Percentiles rank a stretch among this genome's conserved stretches.
These are phyloP conservation scores for Eimeria sp. DNA, from an alignment of 169 alveolate genomes.

Conservation along the genomic window DNA sequence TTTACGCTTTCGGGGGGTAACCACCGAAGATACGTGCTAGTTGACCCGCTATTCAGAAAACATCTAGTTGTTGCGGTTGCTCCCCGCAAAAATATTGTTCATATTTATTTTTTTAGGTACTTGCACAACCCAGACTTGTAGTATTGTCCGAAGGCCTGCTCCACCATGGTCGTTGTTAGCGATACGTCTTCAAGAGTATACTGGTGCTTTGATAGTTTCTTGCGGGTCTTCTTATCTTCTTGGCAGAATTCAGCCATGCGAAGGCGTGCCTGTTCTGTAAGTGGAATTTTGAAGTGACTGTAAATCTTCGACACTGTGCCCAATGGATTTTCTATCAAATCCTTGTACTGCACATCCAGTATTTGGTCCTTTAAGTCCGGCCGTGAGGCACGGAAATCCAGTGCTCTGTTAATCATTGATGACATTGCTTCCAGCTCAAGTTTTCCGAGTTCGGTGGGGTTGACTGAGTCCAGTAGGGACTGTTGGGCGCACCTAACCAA, in stretches of 20 bases:
- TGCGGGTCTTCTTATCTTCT: slow-evolving; percentile 80
- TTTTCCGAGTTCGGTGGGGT: slow-evolving; percentile 82
- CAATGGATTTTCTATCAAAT: slow-evolving; percentile 81
- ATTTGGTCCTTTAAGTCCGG: slow-evolving; percentile 75
- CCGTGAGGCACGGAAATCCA: slow-evolving; percentile 74
- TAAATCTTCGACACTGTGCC: slow-evolving; percentile 80
- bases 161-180: slow-evolving; percentile 76
- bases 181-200: slow-evolving; percentile 81
- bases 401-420: slow-evolving; percentile 80
- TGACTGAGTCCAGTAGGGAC: slow-evolving; percentile 71
- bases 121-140: slow-evolving; percentile 83
- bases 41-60: neutral
- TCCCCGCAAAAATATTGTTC: neutral
- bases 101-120: slow-evolving; percentile 48
- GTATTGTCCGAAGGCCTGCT: slow-evolving; percentile 77
- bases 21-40: neutral
- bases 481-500: slow-evolving; percentile 84
- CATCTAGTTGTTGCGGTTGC: neutral
- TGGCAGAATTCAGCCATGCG: slow-evolving; percentile 64
- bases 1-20: neutral
- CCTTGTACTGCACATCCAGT: slow-evolving; percentile 85
- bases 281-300: slow-evolving; percentile 78
- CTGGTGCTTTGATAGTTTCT: slow-evolving; percentile 81
- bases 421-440: slow-evolving; percentile 83
- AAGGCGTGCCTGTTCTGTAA: slow-evolving; percentile 49